A percentile compares a stretch with the other conserved stretches of the same genome.
These are phyloP conservation scores for Pichia paraexigua DNA, from an alignment of 805 yeast species.

Conservation along the genomic window DNA sequence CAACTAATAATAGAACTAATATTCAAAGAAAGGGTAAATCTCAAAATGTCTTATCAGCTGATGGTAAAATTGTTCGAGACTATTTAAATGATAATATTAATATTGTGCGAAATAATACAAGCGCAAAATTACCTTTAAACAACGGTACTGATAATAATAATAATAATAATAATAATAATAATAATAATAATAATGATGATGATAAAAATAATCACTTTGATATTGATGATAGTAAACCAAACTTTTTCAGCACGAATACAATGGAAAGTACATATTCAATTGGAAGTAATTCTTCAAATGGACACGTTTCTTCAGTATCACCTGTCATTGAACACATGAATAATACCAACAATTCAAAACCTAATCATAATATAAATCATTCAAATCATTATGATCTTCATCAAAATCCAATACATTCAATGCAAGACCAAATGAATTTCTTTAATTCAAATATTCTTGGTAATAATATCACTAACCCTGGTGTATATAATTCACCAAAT, in stretches of 20 bases:
- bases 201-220: neutral
- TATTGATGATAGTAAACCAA: slow-evolving; percentile 7
- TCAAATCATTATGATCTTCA: slow-evolving; percentile 3
- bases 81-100: slow-evolving; percentile 43
- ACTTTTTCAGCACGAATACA: slow-evolving; percentile 2
- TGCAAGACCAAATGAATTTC: slow-evolving; percentile 5
- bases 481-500: slow-evolving; percentile 5
- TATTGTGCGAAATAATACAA: slow-evolving; percentile 43
- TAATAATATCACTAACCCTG: neutral
- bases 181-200: neutral
- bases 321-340: slow-evolving; percentile 7
- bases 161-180: neutral
- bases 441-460: slow-evolving; percentile 4
- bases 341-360: slow-evolving; percentile 11
- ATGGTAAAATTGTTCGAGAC: slow-evolving; percentile 28
- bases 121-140: slow-evolving; percentile 38
- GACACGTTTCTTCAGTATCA: slow-evolving; percentile 4
- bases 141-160: neutral
- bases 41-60: slow-evolving; percentile 16
- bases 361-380: slow-evolving; percentile 7
- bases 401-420: slow-evolving; percentile 5
- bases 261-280: neutral
- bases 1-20: slow-evolving; percentile 29
- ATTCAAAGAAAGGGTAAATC: slow-evolving; percentile 28
- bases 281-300: neutral